Percentiles rank a stretch among this genome's conserved stretches.
Conservation (phyloP, 2,329 filamentous ascomycete species). For the Sclerotinia nivalis region DNA sequence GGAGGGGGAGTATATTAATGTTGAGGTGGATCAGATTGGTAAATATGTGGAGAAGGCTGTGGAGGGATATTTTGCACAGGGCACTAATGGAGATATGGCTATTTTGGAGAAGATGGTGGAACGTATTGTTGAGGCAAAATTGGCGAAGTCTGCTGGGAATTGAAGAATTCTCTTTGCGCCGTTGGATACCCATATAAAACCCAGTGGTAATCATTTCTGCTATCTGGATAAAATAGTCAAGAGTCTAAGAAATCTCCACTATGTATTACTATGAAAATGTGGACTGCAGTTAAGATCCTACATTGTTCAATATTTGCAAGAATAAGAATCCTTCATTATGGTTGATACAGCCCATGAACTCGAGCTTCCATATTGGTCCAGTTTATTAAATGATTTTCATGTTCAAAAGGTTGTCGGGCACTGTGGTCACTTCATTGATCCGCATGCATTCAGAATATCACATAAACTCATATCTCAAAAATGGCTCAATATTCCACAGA, state of each 20-base stretch:
- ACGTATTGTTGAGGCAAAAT: constrained; percentile 71
- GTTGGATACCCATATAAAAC: not conserved
- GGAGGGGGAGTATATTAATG: constrained; percentile 42
- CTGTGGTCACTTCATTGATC: too few relatives aligned
- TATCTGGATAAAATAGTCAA: not conserved
- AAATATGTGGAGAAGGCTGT: constrained; percentile 92
- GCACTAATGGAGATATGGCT: constrained; percentile 53
- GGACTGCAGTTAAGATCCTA: not conserved
- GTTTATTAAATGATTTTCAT: not conserved
- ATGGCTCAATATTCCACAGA: too few relatives aligned
- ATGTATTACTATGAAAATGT: not conserved
- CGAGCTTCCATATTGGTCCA: not conserved
- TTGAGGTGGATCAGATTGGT: constrained; percentile 52
- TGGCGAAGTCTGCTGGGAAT: constrained; percentile 40
- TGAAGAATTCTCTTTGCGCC: not conserved
- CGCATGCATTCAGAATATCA: too few relatives aligned
- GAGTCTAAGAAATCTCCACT: not conserved
- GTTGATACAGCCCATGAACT: not conserved
- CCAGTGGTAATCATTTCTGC: not conserved
- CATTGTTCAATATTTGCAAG: too few relatives aligned
- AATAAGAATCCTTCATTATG: not conserved
- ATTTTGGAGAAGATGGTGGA: constrained; percentile 72
- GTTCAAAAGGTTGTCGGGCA: too few relatives aligned
- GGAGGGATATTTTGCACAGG: constrained; percentile 70
- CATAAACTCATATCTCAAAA: too few relatives aligned